Conservation (phyloP, 1,284 basidiomycete genomes). For the Marasmius sp. region DNA sequence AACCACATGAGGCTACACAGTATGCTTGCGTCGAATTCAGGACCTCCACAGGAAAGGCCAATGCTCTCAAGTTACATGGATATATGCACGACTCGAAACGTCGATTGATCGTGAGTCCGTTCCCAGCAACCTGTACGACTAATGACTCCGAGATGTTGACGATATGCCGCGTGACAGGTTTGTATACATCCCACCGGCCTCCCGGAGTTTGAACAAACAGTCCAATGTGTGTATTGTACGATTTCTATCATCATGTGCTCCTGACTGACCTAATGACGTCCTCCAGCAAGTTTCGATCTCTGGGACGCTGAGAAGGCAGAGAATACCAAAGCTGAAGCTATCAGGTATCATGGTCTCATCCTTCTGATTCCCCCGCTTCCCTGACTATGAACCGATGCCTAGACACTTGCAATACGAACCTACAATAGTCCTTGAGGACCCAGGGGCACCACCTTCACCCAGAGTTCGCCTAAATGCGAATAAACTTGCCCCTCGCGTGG, state of each 20-base stretch:
- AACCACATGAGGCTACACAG: neutral
- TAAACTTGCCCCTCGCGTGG: neutral
- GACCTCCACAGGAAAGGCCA: neutral
- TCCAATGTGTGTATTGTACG: conserved; percentile 26
- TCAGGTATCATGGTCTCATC: neutral
- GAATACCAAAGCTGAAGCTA: neutral
- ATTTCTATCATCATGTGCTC: neutral
- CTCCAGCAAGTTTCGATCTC: neutral
- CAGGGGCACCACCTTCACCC: neutral
- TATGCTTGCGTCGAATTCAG: neutral
- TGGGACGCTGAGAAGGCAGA: neutral
- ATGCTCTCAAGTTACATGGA: neutral
- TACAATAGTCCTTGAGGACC: neutral
- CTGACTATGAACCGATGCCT: neutral
- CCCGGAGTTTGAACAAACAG: conserved; percentile 46
- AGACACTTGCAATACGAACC: neutral
- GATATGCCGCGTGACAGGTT: conserved; percentile 33
- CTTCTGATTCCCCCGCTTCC: neutral
- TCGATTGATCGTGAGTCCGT: neutral
- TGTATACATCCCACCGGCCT: conserved; percentile 43
- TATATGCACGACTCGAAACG: neutral
- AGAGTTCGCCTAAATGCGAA: neutral
- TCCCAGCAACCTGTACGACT: neutral
- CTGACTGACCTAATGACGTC: neutral
- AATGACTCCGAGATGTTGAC: neutral